A percentile compares a stretch with the other conserved stretches of the same genome.
Conservation (phyloP, 2,329 filamentous ascomycete species). For the Sporothrix inflata region DNA sequence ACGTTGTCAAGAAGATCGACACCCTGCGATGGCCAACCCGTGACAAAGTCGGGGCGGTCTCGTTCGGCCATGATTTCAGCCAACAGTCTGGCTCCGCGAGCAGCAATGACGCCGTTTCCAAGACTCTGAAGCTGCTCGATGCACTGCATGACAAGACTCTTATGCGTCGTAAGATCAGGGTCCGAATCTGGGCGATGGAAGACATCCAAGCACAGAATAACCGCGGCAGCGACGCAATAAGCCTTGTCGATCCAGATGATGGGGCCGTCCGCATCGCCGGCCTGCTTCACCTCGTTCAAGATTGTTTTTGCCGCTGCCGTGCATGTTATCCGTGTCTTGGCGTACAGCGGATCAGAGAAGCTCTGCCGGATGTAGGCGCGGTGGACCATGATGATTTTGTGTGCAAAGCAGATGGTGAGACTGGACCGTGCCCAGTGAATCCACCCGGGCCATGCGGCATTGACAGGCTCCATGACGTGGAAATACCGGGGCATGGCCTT, state of each 20-base stretch:
- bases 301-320: slow-evolving; percentile 13
- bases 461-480: slow-evolving; percentile 17
- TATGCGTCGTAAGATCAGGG: slow-evolving; percentile 2
- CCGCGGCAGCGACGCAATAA: slow-evolving; percentile 16
- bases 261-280: slow-evolving; percentile 9
- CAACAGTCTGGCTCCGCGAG: slow-evolving; percentile 5
- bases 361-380: slow-evolving; percentile 19
- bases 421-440: slow-evolving; percentile 19
- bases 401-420: slow-evolving; percentile 21
- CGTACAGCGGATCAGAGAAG: slow-evolving; percentile 18
- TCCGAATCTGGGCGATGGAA: slow-evolving; percentile 13
- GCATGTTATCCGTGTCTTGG: slow-evolving; percentile 18
- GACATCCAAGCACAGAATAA: slow-evolving; percentile 18
- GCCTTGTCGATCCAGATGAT: slow-evolving; percentile 19
- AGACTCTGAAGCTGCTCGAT: slow-evolving; percentile 18
- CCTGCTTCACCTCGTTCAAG: slow-evolving; percentile 10
- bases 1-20: slow-evolving; percentile 11
- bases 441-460: slow-evolving; percentile 13
- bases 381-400: slow-evolving; percentile 22
- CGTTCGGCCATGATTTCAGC: background rate
- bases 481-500: slow-evolving; percentile 19
- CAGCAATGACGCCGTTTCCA: slow-evolving; percentile 15
- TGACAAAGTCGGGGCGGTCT: slow-evolving; percentile 5
- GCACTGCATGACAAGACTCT: slow-evolving; percentile 7
- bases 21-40: slow-evolving; percentile 12